Conservation (phyloP, 176 grass and related monocot genomes). For the Raddia distichophylla region DNA sequence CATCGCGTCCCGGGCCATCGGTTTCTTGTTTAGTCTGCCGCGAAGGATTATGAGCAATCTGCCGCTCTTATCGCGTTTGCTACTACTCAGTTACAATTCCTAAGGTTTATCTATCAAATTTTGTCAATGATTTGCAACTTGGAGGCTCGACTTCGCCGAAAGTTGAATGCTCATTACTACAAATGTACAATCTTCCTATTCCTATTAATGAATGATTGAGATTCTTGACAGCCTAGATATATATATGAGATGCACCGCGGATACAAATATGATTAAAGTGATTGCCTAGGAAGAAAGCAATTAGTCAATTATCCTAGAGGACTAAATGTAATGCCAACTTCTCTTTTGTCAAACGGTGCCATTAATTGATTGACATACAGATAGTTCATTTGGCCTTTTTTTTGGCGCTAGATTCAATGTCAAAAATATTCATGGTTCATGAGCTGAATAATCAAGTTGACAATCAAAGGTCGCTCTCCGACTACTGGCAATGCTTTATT, state of each 20-base stretch:
- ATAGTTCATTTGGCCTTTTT: slow-evolving; percentile 14
- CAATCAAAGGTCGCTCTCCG: slow-evolving; percentile 9
- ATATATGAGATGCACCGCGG: slow-evolving; percentile 5
- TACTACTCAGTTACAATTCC: not conserved
- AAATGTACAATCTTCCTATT: not conserved
- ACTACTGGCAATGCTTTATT: slow-evolving; percentile 8
- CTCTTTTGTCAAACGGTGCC: not conserved
- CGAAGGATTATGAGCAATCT: slow-evolving; percentile 10
- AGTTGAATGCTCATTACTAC: not conserved
- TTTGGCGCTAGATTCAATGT: not conserved
- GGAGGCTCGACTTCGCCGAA: slow-evolving; percentile 5
- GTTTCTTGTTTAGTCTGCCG: slow-evolving; percentile 12
- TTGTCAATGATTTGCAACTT: slow-evolving; percentile 26
- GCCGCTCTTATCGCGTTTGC: not conserved
- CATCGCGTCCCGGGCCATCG: not conserved
- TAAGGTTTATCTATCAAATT: not conserved
- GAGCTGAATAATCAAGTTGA: slow-evolving; percentile 1
- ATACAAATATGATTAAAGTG: slow-evolving; percentile 4
- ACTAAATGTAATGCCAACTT: not conserved
- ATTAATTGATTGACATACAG: slow-evolving; percentile 6
- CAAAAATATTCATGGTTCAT: not conserved
- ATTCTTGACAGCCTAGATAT: slow-evolving; percentile 26
- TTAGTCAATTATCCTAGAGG: not conserved
- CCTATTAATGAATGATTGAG: not conserved
- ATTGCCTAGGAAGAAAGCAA: not conserved